Conservation (phyloP, 1,139 yeast species). For the Chernovozyma aurita region DNA sequence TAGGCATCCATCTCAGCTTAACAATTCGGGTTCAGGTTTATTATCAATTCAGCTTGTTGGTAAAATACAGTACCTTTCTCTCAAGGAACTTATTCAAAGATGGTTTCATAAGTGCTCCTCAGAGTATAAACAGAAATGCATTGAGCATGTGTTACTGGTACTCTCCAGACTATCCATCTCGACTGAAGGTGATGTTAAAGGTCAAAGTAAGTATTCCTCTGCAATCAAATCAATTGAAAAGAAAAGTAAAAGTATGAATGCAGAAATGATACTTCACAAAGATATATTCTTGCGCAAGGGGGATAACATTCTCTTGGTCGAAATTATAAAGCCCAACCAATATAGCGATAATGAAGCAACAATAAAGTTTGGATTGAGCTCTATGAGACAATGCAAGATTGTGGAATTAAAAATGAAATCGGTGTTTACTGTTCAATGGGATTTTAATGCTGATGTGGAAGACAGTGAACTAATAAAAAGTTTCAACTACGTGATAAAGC, state of each 20-base stretch:
- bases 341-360: conserved; percentile 12
- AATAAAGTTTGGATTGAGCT: conserved; percentile 20
- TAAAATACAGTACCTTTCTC: not conserved
- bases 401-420: not conserved
- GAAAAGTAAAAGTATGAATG: not conserved
- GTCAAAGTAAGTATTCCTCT: conserved; percentile 28
- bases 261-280: not conserved
- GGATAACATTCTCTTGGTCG: conserved; percentile 15
- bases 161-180: conserved; percentile 16
- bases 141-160: conserved; percentile 17
- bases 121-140: not conserved
- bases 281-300: conserved; percentile 1
- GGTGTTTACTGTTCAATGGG: not conserved
- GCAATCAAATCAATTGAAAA: conserved; percentile 9
- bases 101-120: not conserved
- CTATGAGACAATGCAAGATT: not conserved
- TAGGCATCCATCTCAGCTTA: not conserved
- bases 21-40: not conserved
- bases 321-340: conserved; percentile 29
- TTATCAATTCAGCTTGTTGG: not conserved
- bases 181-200: conserved; percentile 18
- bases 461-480: not conserved
- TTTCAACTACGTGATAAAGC: conserved; percentile 8
- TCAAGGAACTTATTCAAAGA: not conserved
- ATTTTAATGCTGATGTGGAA: not conserved